Evolutionary conservation across 768 basidiomycete species (phyloP), one percentile per base, ranked within the genome.

Genomic region (Mycena sanguinolenta): DNA sequence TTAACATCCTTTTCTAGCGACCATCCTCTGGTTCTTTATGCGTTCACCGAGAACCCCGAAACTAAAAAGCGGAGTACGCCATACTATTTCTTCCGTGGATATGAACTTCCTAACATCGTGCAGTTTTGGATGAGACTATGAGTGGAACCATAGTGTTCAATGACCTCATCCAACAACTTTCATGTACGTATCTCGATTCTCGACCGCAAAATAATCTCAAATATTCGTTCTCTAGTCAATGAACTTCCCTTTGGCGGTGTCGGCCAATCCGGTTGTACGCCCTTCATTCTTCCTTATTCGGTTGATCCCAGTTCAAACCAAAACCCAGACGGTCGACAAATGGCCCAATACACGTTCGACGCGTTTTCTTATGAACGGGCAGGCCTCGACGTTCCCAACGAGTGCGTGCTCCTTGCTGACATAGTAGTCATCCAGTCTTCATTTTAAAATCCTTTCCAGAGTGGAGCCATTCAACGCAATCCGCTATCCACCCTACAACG

Each of bases 191-290:
- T 19, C 39, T 64, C 28, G 36, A 39, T 36, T 21, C 36, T 50
- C 10, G 32, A 21, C 17, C 19, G 30, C n/a, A 14, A n/a, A 58
- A 17, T 30, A 32, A 27, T 2, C 23, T 21, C 16, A 28, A 32
- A 30, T 53, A 30, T 21, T 23, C 23, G 32, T 27, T 14, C 25
- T 50, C 5, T 49, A 82, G 80, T 82, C 9, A 67, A 75, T 58
- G 73, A 77, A 28, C 74, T 89, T 57, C 89, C 88, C 1, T 87
- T 90, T 73, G 82, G 84, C 16, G 88, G 89, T 2, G 82, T 88
- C 3, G 91, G 91, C 32, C 87, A 88, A 74, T 91, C 91, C 2
- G 91, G 92, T 63, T 86, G 91, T 92, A 76, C 71, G 89, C 80
- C 10, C 7, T 27, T 49, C 19, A 23, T 16, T 34, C 34, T 16